A percentile compares a stretch with the other conserved stretches of the same genome.
Evolutionary conservation across 164 flowering plant genomes (phyloP).

Genomic region (Vitis vinifera): DNA sequence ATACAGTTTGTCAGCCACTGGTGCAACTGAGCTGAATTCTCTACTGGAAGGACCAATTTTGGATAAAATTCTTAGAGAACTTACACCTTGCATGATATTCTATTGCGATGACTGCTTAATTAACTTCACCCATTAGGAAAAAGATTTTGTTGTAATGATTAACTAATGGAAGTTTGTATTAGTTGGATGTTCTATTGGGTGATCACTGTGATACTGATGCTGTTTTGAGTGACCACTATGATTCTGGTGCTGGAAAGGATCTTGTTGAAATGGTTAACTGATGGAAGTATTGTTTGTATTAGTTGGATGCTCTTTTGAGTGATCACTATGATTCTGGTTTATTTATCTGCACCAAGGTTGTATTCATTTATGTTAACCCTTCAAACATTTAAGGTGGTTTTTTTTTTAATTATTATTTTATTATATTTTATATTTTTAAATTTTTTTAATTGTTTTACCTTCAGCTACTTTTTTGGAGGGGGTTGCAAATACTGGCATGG

Average conservation of each 20-base stretch:
- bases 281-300: background rate
- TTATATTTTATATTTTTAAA: background rate
- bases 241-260: too few species aligned
- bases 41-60: too few species aligned
- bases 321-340: background rate
- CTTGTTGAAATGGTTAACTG: too few species aligned
- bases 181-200: background rate
- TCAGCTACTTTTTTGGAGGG: conserved; percentile 73
- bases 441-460: conserved; percentile 2
- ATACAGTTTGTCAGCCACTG: too few species aligned
- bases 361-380: background rate
- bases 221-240: too few species aligned
- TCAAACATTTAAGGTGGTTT: background rate
- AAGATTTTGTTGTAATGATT: background rate
- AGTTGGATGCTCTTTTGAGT: background rate
- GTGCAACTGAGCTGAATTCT: too few species aligned
- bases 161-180: background rate
- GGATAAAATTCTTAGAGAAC: too few species aligned
- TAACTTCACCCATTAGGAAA: too few species aligned
- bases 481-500: conserved; percentile 66
- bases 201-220: too few species aligned
- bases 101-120: too few species aligned
- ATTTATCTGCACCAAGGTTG: background rate
- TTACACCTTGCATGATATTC: too few species aligned
- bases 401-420: background rate